Base-by-base conservation (phyloP, 2,329 filamentous ascomycete species). In the Cladosporium sp. region DNA sequence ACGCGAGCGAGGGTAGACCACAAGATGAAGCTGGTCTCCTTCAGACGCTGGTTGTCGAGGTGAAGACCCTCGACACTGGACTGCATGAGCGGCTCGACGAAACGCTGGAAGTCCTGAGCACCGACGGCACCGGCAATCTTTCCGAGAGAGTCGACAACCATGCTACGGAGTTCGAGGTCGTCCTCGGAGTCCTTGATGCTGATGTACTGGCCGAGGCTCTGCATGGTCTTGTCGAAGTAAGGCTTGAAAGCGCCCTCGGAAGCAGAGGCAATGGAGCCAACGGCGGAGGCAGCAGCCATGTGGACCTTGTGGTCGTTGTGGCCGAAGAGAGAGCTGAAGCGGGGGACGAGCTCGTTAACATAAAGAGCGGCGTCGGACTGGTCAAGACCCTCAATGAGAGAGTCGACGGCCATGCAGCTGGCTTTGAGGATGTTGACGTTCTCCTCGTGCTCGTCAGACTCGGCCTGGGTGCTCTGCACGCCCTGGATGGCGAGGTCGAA, bases 1-100 rank as follows among this genome's bases (percentile, higher is more conserved):
- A 97, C 89, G 75, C 95, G 95, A 56, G 92, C 87, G 66, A 99
- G 84, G 36, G 88, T 89, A 58, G 89, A 90, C 92, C 93, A 99
- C 49, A 99, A 80, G 56, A 97, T 95, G 73, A 96, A 99, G 68
- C 89, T 96, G 55, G 90, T 96, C 76, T 99, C 93, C 70, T 90
- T 88, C 45, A 97, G 83, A 51, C 91, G 83, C 37, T 91, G 88
- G 73, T 96, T 91, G 61, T 89, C 91, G 2, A 99, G 83, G 61
- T 86, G 78, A 2, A 97, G 79, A 50, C 88, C 91, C 70, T 96
- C 91, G 71, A 96, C 91, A 59, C 89, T 96, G 12, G 92, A 86
- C 63, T 85, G 80, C 88, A 99, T 96, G 52, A 97, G 78, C 37
- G 89, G 89, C 65, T 87, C 79, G 30, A 97, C 91, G 65, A 92